Conservation (phyloP, 257 asterid genomes). For the Nicotiana undulata region DNA sequence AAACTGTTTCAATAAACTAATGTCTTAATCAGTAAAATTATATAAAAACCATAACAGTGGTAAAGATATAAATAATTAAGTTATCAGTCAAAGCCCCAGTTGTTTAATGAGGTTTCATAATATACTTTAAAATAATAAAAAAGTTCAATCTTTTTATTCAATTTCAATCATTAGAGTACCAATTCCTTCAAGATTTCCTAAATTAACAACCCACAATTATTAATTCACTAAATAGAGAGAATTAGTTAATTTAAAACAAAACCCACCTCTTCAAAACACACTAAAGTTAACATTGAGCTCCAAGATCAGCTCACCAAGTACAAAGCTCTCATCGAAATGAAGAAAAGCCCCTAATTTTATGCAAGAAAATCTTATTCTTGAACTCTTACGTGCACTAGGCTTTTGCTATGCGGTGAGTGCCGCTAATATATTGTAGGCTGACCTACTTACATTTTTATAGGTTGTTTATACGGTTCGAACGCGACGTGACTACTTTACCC, state of each 20-base stretch:
- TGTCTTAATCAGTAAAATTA: constrained; percentile 32
- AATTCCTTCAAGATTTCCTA: constrained; percentile 29
- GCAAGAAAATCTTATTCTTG: neutral
- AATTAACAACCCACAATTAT: constrained; percentile 33
- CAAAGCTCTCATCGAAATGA: neutral
- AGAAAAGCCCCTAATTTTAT: neutral
- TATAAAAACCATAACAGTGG: constrained; percentile 27
- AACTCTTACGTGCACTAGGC: neutral
- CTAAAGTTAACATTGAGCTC: constrained; percentile 8
- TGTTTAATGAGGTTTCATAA: constrained; percentile 25
- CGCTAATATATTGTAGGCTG: too few species aligned
- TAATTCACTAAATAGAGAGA: constrained; percentile 1
- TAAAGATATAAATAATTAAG: constrained; percentile 18
- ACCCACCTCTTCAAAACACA: constrained; percentile 28
- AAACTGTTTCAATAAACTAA: constrained; percentile 19
- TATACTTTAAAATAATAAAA: constrained; percentile 18
- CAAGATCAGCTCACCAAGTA: neutral
- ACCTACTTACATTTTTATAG: too few species aligned
- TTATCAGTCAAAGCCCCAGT: constrained; percentile 40
- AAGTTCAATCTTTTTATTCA: constrained; percentile 28
- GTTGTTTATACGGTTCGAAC: too few species aligned
- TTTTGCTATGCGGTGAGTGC: too few species aligned
- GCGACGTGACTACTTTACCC: too few species aligned
- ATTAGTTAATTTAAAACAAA: constrained; percentile 12
- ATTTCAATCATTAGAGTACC: constrained; percentile 52